Conservation (phyloP, 176 grass and related monocot genomes). For the Oryza officinalis region DNA sequence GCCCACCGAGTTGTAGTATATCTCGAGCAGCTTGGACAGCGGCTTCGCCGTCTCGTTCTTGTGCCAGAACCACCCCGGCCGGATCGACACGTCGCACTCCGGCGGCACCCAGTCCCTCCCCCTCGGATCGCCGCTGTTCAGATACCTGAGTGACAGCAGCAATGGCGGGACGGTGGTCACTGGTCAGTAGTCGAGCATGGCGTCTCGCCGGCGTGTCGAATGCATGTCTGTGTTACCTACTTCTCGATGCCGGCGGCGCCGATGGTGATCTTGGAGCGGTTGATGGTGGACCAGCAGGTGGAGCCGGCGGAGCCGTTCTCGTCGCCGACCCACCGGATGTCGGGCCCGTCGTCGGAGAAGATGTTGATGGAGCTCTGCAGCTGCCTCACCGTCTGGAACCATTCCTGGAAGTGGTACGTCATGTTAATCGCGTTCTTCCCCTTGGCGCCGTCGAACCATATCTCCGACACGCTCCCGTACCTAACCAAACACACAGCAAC, state of each 20-base stretch:
- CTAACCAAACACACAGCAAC: not conserved
- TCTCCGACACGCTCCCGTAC: slow-evolving; percentile 82
- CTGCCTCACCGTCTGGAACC: slow-evolving; percentile 86
- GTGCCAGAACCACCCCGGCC: slow-evolving; percentile 98
- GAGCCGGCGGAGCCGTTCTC: slow-evolving; percentile 73
- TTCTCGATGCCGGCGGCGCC: slow-evolving; percentile 58
- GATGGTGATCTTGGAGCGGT: slow-evolving; percentile 75
- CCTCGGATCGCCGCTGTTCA: slow-evolving; percentile 70
- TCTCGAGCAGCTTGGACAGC: slow-evolving; percentile 57
- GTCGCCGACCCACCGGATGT: slow-evolving; percentile 94
- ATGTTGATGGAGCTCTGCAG: slow-evolving; percentile 88
- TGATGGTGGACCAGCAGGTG: slow-evolving; percentile 89
- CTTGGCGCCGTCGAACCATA: slow-evolving; percentile 98
- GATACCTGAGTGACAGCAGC: slow-evolving; percentile 51
- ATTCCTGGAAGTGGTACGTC: slow-evolving; percentile 91
- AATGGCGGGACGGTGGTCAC: not conserved
- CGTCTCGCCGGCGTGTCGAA: too few relatives aligned
- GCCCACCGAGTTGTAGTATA: slow-evolving; percentile 95
- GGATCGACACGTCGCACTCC: slow-evolving; percentile 96
- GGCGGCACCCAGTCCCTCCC: slow-evolving; percentile 87
- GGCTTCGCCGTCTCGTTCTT: slow-evolving; percentile 84
- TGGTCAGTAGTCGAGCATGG: too few relatives aligned
- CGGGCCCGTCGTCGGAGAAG: slow-evolving; percentile 91
- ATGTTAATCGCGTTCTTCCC: slow-evolving; percentile 76
- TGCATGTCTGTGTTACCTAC: slow-evolving; percentile 1